Conservation (phyloP, 495 filamentous ascomycete species). For the Paragyromitra xinjiangensis region DNA sequence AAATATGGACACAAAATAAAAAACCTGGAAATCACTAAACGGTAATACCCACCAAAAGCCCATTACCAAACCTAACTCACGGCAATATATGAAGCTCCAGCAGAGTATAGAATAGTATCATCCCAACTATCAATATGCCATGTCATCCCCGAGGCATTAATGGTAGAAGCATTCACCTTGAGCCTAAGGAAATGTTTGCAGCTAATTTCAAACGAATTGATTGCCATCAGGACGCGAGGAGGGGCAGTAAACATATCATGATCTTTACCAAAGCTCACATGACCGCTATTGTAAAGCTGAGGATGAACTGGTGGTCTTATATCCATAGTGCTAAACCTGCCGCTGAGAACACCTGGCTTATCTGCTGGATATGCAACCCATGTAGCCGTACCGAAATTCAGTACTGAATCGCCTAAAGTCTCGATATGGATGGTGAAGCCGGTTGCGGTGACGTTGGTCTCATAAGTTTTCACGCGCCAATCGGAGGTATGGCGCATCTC, state of each 20-base stretch:
- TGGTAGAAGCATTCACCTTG: background rate
- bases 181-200: background rate
- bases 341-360: background rate
- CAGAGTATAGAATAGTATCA: slow-evolving; percentile 1
- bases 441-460: slow-evolving; percentile 21
- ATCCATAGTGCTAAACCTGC: background rate
- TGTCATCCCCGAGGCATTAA: slow-evolving; percentile 1
- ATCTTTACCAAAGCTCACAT: background rate
- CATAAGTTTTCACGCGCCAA: slow-evolving; percentile 42
- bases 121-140: slow-evolving; percentile 10
- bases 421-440: slow-evolving; percentile 44
- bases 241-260: background rate
- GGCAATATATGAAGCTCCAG: slow-evolving; percentile 5
- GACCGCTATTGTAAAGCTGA: background rate
- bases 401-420: slow-evolving; percentile 15
- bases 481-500: slow-evolving; percentile 32
- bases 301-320: background rate
- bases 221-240: slow-evolving; percentile 3
- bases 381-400: slow-evolving; percentile 3
- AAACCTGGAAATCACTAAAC: background rate
- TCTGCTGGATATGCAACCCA: slow-evolving; percentile 41
- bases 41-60: background rate
- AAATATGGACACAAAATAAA: background rate
- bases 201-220: slow-evolving; percentile 15
- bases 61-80: background rate